Base-by-base conservation (phyloP, 371 early-diverging fungal genomes). In the Mucor lusitanicus region DNA sequence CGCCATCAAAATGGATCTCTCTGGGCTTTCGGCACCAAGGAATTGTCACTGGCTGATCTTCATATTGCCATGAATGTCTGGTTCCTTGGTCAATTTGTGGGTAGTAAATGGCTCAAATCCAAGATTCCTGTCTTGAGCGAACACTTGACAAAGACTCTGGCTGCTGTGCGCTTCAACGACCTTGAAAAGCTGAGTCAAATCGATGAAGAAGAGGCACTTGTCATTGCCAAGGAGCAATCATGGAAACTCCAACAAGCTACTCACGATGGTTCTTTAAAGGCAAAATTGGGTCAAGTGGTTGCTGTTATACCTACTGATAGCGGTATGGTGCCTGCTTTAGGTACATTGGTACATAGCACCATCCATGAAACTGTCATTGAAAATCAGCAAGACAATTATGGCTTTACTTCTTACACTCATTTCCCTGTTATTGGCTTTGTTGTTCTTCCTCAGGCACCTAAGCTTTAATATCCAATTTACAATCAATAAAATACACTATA, bases 281-380 rank as follows among this genome's bases (percentile, higher is more conserved):
- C 79, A 11, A 64, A 64, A 21, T 39, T 74, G 3, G 88, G 88
- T 3, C 73, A 80, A 32, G 7, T 57, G 6, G 84, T 87, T 4
- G 35, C 70, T 0, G 79, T 87, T 6, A 50, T 70, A 0, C 88
- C 88, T 0, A 69, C 76, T 19, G 88, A 88, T 61, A 74, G 76
- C 19, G 86, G 85, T 15, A 74, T 73, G 28, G 67, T 80, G 11
- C 83, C 83, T 23, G 69, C 80, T 3, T 55, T 55, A 3, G 86
- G 87, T 7, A 65, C 53, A 15, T 65, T 87, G 42, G 77, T 83
- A 1, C 63, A 61, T 23, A 71, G 81, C 28, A 71, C 77, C 0
- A 15, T 15, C 3, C 25, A 67, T 12, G 64, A 71, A 25, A 71
- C 83, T 23, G 73, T 73, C 6, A 72, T 86, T 44, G 66, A 71